Percentiles rank a stretch among this genome's conserved stretches.
Evolutionary conservation across 225 moss, liverwort and hornwort species (phyloP).

Genomic region (Ulota crispa): DNA sequence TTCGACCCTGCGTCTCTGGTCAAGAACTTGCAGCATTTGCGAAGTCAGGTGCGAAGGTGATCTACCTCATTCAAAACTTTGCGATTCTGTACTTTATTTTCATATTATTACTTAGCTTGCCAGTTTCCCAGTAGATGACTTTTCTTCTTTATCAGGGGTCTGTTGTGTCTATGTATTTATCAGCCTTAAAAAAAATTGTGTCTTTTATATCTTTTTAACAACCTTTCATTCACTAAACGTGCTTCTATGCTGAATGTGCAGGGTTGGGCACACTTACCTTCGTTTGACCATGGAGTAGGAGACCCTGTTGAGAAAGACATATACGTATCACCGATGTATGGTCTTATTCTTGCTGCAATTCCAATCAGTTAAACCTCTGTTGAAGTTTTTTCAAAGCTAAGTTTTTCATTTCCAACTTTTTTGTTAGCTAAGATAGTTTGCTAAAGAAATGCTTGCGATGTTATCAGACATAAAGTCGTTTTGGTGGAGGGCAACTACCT

Average conservation of each 20-base stretch:
- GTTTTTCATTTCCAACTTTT: neutral
- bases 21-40: constrained; percentile 63
- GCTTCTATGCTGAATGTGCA: constrained; percentile 28
- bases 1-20: constrained; percentile 78
- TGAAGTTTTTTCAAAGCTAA: neutral
- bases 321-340: constrained; percentile 61
- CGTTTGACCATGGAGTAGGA: constrained; percentile 97
- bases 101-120: neutral
- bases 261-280: constrained; percentile 81
- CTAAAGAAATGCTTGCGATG: neutral
- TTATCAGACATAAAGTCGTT: constrained; percentile 74
- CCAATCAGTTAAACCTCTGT: constrained; percentile 14
- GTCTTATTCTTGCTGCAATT: neutral
- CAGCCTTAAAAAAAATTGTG: neutral
- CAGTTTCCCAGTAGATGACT: neutral
- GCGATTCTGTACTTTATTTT: neutral
- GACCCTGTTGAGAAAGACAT: constrained; percentile 96
- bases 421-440: neutral
- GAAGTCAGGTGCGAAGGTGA: constrained; percentile 80
- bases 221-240: neutral
- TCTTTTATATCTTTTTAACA: no score
- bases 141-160: neutral
- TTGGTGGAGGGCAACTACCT: constrained; percentile 99
- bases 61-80: constrained; percentile 33
- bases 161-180: neutral